Base-by-base conservation (phyloP, 2,329 filamentous ascomycete genomes). In the Phaeosphaeriaceae sp. region DNA sequence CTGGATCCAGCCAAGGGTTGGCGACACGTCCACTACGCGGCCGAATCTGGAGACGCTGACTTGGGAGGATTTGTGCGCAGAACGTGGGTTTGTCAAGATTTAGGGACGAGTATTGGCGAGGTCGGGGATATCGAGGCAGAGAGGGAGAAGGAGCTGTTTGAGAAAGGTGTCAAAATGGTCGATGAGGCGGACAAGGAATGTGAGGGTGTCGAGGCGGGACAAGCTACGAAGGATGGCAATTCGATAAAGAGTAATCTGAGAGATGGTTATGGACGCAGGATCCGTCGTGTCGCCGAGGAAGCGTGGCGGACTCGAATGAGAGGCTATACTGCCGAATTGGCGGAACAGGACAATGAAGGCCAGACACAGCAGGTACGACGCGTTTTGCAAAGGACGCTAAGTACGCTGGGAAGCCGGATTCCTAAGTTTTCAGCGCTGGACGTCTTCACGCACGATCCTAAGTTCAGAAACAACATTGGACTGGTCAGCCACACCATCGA, bases 1-100 rank as follows among this genome's bases (percentile, higher is more conserved):
- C 62, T 73, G 0, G 54, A 59, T 17, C 40, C 24, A 20, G 49
- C 58, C 3, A 17, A 56, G 9, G 64, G 64, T 1, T 73, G 70
- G 70, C 7, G n/a, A 7, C 61, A 66, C 54, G 22, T 60, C 22
- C 31, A 24, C 2, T 67, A 61, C 55, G 65, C 65, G 4, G 62
- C 68, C 25, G 68, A 71, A 48, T 47, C 20, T n/a, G 42, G 42
- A 7, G 45, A 48, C 9, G 21, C 7, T 13, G 45, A 25, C 17
- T 4, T n/a, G 17, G 15, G 13, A 20, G 27, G 33, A 13, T 15
- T 19, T 36, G 11, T 13, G 42, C 19, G 27, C 27, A 11, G 47
- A 27, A 21, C 25, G 15, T 20, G 42, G 21, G 17, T n/a, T 7
- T 42, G 42, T 21, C 5, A 22, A 22, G 19, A 22, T 42, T 17